These are phyloP conservation scores for Trypanosoma brucei DNA, from an alignment of 208 protist species.

Conservation along the genomic window DNA sequence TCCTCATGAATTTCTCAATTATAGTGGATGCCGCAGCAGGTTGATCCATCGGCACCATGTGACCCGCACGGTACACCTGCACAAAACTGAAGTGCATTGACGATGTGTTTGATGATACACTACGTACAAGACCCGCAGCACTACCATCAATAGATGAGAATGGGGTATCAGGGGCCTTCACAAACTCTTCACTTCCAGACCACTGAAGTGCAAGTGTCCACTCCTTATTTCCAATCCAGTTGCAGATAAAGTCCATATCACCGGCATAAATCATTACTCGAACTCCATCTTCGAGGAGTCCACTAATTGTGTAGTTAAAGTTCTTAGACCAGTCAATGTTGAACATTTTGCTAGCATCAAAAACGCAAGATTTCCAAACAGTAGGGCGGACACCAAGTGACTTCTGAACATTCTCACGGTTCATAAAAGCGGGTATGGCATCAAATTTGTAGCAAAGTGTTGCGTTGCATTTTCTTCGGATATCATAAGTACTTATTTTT, in stretches of 20 bases:
- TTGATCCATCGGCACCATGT: conserved; percentile 89
- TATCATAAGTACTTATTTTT: conserved; percentile 84
- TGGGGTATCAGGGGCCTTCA: conserved; percentile 29
- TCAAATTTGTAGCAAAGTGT: conserved; percentile 86
- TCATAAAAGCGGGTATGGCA: conserved; percentile 43
- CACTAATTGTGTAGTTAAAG: conserved; percentile 58
- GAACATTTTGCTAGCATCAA: conserved; percentile 39
- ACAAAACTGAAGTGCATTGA: conserved; percentile 67
- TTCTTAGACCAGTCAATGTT: conserved; percentile 54
- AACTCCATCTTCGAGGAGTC: conserved; percentile 53
- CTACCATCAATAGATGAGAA: conserved; percentile 17
- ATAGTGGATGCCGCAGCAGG: conserved; percentile 46
- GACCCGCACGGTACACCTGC: conserved; percentile 72
- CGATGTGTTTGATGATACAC: conserved; percentile 13
- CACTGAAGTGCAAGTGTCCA: conserved; percentile 76
- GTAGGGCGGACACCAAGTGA: conserved; percentile 50
- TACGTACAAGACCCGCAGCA: conserved; percentile 24
- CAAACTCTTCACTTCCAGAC: conserved; percentile 56
- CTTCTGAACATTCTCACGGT: conserved; percentile 37
- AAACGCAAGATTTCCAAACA: conserved; percentile 61
- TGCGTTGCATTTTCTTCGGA: conserved; percentile 50
- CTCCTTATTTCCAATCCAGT: conserved; percentile 87
- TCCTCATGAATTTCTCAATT: conserved; percentile 38
- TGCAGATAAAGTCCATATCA: conserved; percentile 91
- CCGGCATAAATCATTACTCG: conserved; percentile 90